Base-by-base conservation (phyloP, 2,329 filamentous ascomycete species). In the Aspergillus neotritici region DNA sequence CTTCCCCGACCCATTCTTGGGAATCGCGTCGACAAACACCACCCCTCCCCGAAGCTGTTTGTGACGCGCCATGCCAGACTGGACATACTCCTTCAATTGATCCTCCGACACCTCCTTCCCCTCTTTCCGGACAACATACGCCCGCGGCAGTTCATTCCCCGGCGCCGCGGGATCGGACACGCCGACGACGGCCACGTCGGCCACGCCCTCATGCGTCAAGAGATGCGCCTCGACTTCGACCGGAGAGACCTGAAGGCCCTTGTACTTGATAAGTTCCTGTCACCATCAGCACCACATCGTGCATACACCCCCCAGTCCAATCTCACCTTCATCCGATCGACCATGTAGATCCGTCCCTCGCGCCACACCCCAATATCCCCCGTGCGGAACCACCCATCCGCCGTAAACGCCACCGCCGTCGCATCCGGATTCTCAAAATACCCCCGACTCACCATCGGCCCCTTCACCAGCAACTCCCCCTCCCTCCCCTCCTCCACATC, bases 201-300 rank as follows among this genome's bases (percentile, higher is more conserved):
- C 46, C 15, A 51, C 37, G n/a, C 28, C 12, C 6, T 37, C 40
- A 39, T 49, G 48, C 13, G 40, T 42, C 30, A 48, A 41, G 28
- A 51, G 46, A 25, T 41, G 42, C 17, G 40, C 46, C 31, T 51
- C 48, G 11, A 51, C 46, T 25, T 49, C 48, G 4, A 51, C 48
- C 1, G 48, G 48, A 9, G 48, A 51, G 13, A 51, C 48, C 36
- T 51, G 46, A 21, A 51, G 40, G 9, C 46, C 48, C n/a, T 51
- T 51, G 33, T 51, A 51, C 21, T 51, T 49, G 31, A 51, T 51
- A 15, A 51, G 43, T 32, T 51, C 48, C 48, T 51, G 31, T 2
- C 25, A 11, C 32, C 12, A 40, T 21, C 12, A 7, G 28, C 25
- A 13, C n/a, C n/a, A 6, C 25, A 21, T 25, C 7, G 4, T 10